Evolutionary conservation across 176 grass and related monocot genomes (phyloP), one percentile per base, ranked within the genome.

Genomic region (Carex pumila): DNA sequence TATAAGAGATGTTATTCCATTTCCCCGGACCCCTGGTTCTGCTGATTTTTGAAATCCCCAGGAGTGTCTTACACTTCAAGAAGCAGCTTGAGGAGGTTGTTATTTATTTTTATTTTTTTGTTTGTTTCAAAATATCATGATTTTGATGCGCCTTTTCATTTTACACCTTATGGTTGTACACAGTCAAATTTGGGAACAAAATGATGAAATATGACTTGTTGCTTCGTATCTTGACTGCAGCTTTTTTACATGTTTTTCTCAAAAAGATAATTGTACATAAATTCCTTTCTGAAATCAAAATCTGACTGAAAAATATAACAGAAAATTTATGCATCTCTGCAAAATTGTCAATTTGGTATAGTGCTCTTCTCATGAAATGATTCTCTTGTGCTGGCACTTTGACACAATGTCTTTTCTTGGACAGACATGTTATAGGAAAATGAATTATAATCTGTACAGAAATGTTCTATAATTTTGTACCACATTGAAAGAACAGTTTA

Each of bases 1-100:
- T 82, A 95, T 99, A 59, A 92, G 96, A 89, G 93, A 99, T 45
- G 89, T 83, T 43, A 99, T 99, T 90, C 96, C 96, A 54, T 99
- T 99, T 69, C 96, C 93, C 61, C 87, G 93, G 22, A 61, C 86
- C 77, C 96, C 96, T 84, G 93, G 96, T 79, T 99, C 90, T 11
- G 91, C 96, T 1, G 93, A 95, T 54, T 99, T 99, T 87, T 98
- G 90, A 92, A 17, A 22, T 29, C 45, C 19, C 18, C 45, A 56
- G 17, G 73, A 82, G 13, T 39, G 31, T 41, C 77, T 6, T 8
- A 61, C 21, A 61, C 65, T 83, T 77, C 79, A 81, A 83, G 4
- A 50, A 67, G 39, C 45, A 89, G 82, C 47, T 54, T 53, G 21
- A 73, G 80, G 69, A 87, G 71, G 73, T 52, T 56, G 30, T 63